These are phyloP conservation scores for Vaccinium myrtillus DNA, from an alignment of 148 eudicot species.

Conservation along the genomic window DNA sequence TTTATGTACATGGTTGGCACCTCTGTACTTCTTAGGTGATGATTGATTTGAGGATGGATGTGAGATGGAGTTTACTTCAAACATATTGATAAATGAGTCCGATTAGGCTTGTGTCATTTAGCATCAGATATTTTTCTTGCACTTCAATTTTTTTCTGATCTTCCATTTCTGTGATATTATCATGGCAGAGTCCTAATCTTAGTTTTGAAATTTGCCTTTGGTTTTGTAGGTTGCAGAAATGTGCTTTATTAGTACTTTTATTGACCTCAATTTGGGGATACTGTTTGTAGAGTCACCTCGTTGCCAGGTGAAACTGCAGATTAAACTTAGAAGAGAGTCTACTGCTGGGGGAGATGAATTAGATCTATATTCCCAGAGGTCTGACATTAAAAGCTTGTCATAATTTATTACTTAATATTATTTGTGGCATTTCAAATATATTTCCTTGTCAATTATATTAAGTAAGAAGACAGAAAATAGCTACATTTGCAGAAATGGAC, in stretches of 20 bases:
- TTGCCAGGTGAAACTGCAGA: conserved; percentile 70
- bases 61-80: background rate
- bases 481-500: background rate
- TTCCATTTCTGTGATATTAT: background rate
- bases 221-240: conserved; percentile 75
- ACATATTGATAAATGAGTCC: background rate
- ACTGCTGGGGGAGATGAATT: conserved; percentile 43
- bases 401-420: background rate
- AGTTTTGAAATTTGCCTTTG: conserved; percentile 6
- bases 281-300: conserved; percentile 72
- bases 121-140: background rate
- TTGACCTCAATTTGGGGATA: conserved; percentile 60
- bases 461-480: background rate
- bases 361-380: conserved; percentile 71
- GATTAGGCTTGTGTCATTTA: background rate
- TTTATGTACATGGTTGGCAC: background rate
- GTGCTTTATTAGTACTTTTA: conserved; percentile 65
- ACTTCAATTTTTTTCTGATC: background rate
- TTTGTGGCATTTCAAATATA: background rate
- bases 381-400: background rate
- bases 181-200: background rate
- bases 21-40: background rate
- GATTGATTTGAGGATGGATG: background rate
- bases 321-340: conserved; percentile 42
- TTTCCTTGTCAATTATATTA: background rate